phyloP scores from a whole-genome alignment of 225 moss, liverwort and hornwort genomes.

The Pseudoscleropodium purum region DNA sequence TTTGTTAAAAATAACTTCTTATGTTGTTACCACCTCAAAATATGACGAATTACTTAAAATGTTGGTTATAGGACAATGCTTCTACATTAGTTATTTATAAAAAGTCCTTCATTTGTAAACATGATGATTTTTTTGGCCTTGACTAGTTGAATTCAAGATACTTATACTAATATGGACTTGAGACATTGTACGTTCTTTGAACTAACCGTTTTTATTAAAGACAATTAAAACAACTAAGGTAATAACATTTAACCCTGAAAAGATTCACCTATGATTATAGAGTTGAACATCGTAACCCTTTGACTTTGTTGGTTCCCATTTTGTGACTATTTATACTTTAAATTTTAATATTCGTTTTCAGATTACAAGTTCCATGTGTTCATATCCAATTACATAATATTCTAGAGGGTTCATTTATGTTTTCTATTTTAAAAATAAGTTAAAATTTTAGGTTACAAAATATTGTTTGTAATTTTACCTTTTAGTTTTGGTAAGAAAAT shows the following conservation, averaged over 20 bases:
- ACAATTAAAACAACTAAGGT: background rate
- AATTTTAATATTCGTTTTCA: background rate
- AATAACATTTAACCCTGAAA: background rate
- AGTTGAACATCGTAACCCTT: background rate
- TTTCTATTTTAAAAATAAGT: background rate
- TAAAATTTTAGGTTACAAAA: background rate
- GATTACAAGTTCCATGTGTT: background rate
- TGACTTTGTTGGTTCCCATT: background rate
- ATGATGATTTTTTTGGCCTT: background rate
- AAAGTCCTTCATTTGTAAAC: background rate
- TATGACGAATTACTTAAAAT: background rate
- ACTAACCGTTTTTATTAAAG: background rate
- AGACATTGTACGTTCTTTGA: background rate
- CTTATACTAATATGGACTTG: background rate
- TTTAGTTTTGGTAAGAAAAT: background rate
- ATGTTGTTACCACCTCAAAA: background rate
- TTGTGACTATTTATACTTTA: background rate
- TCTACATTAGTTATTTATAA: background rate
- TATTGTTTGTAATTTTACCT: background rate
- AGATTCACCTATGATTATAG: background rate
- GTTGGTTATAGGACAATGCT: background rate
- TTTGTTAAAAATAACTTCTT: background rate
- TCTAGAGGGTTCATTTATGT: background rate
- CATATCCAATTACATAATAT: background rate
- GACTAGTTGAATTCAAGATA: background rate